Conservation (phyloP, 345 rosid genomes). For the Salix suchowensis region DNA sequence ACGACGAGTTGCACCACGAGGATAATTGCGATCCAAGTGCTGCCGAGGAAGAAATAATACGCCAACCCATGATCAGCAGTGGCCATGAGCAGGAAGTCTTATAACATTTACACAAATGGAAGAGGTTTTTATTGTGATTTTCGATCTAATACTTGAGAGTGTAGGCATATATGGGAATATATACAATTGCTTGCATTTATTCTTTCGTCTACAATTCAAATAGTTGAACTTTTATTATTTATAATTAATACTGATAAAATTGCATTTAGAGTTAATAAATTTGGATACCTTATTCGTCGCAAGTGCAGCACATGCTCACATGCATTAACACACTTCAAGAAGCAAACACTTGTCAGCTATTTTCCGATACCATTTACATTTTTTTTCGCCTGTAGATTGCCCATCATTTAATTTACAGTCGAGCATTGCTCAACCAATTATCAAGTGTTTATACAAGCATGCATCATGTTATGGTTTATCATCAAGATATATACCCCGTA, state of each 20-base stretch:
- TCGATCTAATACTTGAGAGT: background rate
- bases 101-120: background rate
- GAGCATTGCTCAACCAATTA: too few species aligned
- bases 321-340: background rate
- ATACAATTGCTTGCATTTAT: background rate
- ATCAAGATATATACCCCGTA: too few species aligned
- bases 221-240: background rate
- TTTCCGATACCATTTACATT: too few species aligned
- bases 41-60: constrained; percentile 5
- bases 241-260: background rate
- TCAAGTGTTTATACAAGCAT: too few species aligned
- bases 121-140: too few species aligned
- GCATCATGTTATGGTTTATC: too few species aligned
- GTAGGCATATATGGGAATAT: background rate
- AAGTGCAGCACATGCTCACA: background rate
- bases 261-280: background rate
- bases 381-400: too few species aligned
- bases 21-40: background rate
- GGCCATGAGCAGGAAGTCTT: background rate
- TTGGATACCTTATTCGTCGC: background rate
- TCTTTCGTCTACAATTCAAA: background rate
- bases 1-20: constrained; percentile 7
- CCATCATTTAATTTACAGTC: too few species aligned
- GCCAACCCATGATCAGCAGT: background rate
- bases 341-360: too few species aligned